These are phyloP conservation scores for Fusarium agapanthi DNA, from an alignment of 2,329 filamentous ascomycete genomes.

Conservation along the genomic window DNA sequence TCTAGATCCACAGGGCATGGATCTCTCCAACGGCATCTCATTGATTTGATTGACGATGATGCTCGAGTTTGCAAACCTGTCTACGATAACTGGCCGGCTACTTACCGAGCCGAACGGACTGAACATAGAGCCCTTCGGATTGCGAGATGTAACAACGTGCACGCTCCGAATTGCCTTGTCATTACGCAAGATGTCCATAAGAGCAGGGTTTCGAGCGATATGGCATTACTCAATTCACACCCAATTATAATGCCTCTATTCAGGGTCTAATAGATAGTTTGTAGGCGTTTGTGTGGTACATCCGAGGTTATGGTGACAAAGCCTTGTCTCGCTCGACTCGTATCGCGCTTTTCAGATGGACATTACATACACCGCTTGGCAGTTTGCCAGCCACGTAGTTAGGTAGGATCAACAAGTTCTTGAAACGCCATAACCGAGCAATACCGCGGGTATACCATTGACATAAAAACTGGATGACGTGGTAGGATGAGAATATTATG, in stretches of 20 bases:
- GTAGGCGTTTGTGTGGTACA: slow-evolving; percentile 11
- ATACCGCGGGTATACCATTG: slow-evolving; percentile 35
- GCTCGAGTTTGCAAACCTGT: background rate
- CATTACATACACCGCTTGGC: slow-evolving; percentile 41
- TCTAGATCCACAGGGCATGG: slow-evolving; percentile 9
- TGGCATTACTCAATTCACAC: slow-evolving; percentile 27
- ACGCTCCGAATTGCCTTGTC: slow-evolving; percentile 66
- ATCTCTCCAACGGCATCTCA: slow-evolving; percentile 17
- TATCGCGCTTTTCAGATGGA: slow-evolving; percentile 55
- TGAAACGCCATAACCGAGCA: slow-evolving; percentile 34
- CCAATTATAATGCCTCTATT: background rate
- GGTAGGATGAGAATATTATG: background rate
- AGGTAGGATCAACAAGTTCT: background rate
- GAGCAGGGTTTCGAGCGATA: slow-evolving; percentile 43
- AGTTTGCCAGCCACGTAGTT: background rate
- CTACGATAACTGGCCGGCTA: slow-evolving; percentile 61
- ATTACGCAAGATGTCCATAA: slow-evolving; percentile 67
- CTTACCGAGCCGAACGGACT: slow-evolving; percentile 67
- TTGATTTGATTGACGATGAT: slow-evolving; percentile 12
- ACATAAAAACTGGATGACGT: slow-evolving; percentile 76
- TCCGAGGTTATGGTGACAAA: slow-evolving; percentile 27
- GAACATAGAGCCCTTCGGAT: slow-evolving; percentile 69
- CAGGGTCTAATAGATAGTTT: background rate
- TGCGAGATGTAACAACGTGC: slow-evolving; percentile 70
- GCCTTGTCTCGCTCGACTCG: slow-evolving; percentile 37